Evolutionary conservation across 208 protist genomes (phyloP).

Genomic region (Trypanosoma lewisi): DNA sequence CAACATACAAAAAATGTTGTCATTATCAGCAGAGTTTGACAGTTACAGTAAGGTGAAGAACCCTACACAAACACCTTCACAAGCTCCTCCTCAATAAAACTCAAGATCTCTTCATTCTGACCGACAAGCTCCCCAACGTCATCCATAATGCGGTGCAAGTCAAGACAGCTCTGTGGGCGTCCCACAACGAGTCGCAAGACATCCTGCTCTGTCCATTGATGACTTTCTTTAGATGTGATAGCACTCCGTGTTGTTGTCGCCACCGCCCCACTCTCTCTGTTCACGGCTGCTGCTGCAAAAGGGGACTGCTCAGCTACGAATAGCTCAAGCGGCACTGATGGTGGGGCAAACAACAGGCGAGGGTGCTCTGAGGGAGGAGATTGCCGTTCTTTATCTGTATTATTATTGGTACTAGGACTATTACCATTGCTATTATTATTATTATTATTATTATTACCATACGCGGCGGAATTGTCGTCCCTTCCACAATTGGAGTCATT

Average conservation of each 20-base stretch:
- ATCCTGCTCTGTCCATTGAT: conserved; percentile 42
- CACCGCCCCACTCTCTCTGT: background rate
- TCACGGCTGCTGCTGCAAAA: background rate
- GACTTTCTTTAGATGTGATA: background rate
- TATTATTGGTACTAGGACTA: conserved; percentile 14
- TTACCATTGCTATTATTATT: conserved; percentile 17
- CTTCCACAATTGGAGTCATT: conserved; percentile 1
- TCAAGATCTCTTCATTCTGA: conserved; percentile 42
- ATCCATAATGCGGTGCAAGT: conserved; percentile 71
- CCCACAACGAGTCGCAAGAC: conserved; percentile 61
- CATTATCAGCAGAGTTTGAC: background rate
- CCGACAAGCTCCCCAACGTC: conserved; percentile 38
- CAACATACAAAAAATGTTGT: no score
- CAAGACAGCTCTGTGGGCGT: conserved; percentile 38
- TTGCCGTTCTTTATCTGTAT: conserved; percentile 11
- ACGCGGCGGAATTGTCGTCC: background rate
- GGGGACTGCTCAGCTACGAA: conserved; percentile 8
- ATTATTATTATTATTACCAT: conserved; percentile 16
- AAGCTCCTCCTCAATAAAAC: conserved; percentile 45
- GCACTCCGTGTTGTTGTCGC: no score
- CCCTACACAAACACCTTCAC: conserved; percentile 16
- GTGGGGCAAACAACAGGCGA: conserved; percentile 21
- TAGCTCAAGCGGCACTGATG: conserved; percentile 23
- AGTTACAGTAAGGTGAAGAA: background rate
- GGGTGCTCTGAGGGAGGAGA: conserved; percentile 1